Evolutionary conservation across 169 alveolate species (phyloP).

Genomic region (Cryptosporidium felis): DNA sequence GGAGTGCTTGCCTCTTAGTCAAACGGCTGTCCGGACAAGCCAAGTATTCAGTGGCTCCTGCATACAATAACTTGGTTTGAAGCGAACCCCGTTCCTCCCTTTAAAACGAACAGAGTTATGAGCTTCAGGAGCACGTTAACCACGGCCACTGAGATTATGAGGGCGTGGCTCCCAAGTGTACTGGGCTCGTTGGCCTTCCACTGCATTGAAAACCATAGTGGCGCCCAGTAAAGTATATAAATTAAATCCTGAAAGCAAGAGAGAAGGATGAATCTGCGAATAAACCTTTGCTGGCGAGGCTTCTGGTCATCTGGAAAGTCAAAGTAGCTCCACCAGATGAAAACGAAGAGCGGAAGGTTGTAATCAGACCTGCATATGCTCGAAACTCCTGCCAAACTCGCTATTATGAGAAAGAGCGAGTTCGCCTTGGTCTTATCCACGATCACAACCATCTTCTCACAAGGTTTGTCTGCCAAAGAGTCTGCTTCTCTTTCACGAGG

Average conservation of each 20-base stretch:
- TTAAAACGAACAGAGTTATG: conserved; percentile 14
- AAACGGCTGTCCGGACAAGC: too few relatives aligned
- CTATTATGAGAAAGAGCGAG: conserved; percentile 26
- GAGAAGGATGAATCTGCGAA: conserved; percentile 47
- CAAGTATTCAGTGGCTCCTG: neutral
- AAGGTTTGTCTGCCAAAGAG: too few relatives aligned
- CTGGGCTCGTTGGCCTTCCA: conserved; percentile 68
- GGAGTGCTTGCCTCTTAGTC: too few relatives aligned
- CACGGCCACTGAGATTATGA: neutral
- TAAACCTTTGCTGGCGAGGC: conserved; percentile 37
- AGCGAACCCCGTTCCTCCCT: conserved; percentile 62
- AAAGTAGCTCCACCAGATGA: conserved; percentile 69
- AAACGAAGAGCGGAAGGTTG: conserved; percentile 42
- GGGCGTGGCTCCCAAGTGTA: conserved; percentile 39
- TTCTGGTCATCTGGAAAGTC: conserved; percentile 37
- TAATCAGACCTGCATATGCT: conserved; percentile 48
- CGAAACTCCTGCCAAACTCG: conserved; percentile 48
- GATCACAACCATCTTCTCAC: conserved; percentile 19
- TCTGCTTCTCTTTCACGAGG: too few relatives aligned
- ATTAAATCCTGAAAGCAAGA: conserved; percentile 51
- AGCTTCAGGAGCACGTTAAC: conserved; percentile 17
- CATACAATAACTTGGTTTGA: conserved; percentile 39
- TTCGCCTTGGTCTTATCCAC: conserved; percentile 37
- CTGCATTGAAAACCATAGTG: conserved; percentile 68
- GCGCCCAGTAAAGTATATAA: conserved; percentile 54